A percentile compares a stretch with the other conserved stretches of the same genome.
Evolutionary conservation across 108 stramenopile genomes (phyloP).

Genomic region (Cyclotella sp.): DNA sequence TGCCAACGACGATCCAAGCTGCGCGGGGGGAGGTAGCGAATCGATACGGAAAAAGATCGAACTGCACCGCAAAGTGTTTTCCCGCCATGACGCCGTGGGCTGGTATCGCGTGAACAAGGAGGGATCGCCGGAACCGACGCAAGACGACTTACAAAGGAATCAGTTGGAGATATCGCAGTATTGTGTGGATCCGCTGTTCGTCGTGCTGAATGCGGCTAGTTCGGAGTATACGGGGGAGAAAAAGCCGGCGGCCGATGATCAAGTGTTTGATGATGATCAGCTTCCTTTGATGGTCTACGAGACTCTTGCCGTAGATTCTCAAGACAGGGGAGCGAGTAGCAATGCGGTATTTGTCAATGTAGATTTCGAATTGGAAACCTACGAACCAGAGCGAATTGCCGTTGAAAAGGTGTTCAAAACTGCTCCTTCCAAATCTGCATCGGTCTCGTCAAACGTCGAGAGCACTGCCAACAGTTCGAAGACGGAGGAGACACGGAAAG

Average conservation of each 20-base stretch:
- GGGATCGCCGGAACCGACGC: slow-evolving; percentile 47
- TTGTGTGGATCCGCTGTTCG: slow-evolving; percentile 49
- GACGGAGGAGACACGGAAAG: background rate
- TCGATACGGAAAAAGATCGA: slow-evolving; percentile 62
- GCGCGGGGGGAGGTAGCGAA: slow-evolving; percentile 50
- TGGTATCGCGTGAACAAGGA: slow-evolving; percentile 74
- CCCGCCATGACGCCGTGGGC: slow-evolving; percentile 75
- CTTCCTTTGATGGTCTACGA: slow-evolving; percentile 70
- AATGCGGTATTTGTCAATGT: slow-evolving; percentile 60
- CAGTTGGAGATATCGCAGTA: slow-evolving; percentile 52
- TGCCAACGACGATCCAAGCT: slow-evolving; percentile 23
- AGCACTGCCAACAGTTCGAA: slow-evolving; percentile 1
- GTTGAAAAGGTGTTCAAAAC: slow-evolving; percentile 78
- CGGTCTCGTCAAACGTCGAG: background rate
- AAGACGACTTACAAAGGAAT: slow-evolving; percentile 62
- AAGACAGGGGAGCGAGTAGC: background rate
- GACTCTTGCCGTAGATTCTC: slow-evolving; percentile 28
- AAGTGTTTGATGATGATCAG: slow-evolving; percentile 28
- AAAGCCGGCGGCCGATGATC: slow-evolving; percentile 9
- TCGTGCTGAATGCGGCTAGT: slow-evolving; percentile 49
- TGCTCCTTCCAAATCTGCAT: slow-evolving; percentile 27
- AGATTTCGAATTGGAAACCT: slow-evolving; percentile 69
- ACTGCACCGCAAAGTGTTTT: slow-evolving; percentile 83
- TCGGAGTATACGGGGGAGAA: slow-evolving; percentile 15
- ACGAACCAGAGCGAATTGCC: slow-evolving; percentile 79